A percentile compares a stretch with the other conserved stretches of the same genome.
Conservation (phyloP, 441 rosid species). For the Populus trichocarpa region DNA sequence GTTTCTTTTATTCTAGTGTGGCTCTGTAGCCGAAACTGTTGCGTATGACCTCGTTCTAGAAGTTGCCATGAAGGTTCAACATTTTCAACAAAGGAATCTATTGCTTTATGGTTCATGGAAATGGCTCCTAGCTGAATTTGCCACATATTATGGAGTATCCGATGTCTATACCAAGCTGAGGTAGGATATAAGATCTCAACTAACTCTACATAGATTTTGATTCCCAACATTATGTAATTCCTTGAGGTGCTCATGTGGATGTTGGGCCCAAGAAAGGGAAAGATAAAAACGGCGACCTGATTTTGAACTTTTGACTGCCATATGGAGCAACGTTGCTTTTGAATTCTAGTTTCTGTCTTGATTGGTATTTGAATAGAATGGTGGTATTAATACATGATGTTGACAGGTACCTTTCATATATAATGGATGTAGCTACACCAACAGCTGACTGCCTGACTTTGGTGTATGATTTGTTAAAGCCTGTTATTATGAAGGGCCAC, state of each 20-base stretch:
- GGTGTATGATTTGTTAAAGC: slow-evolving; percentile 81
- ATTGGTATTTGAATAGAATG: slow-evolving; percentile 4
- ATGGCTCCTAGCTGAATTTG: slow-evolving; percentile 93
- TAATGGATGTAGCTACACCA: slow-evolving; percentile 98
- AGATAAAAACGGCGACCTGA: background rate
- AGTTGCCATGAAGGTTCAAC: slow-evolving; percentile 90
- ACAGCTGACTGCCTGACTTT: slow-evolving; percentile 93
- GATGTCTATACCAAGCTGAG: slow-evolving; percentile 88
- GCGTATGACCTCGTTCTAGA: slow-evolving; percentile 91
- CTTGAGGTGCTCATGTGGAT: background rate
- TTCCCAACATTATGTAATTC: background rate
- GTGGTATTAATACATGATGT: slow-evolving; percentile 17
- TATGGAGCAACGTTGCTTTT: background rate
- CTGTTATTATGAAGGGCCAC: slow-evolving; percentile 83
- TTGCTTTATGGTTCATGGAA: slow-evolving; percentile 89
- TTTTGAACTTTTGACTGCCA: background rate
- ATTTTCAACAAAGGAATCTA: slow-evolving; percentile 86
- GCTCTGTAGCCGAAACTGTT: slow-evolving; percentile 97
- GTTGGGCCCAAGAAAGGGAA: background rate
- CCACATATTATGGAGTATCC: slow-evolving; percentile 93
- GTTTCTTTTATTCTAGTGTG: slow-evolving; percentile 54
- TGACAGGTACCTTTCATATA: slow-evolving; percentile 85
- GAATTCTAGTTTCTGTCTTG: background rate
- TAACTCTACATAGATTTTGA: background rate
- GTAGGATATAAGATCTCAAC: slow-evolving; percentile 28